Evolutionary conservation across 129 eudicot genomes (phyloP).

Genomic region (Erigeron canadensis): DNA sequence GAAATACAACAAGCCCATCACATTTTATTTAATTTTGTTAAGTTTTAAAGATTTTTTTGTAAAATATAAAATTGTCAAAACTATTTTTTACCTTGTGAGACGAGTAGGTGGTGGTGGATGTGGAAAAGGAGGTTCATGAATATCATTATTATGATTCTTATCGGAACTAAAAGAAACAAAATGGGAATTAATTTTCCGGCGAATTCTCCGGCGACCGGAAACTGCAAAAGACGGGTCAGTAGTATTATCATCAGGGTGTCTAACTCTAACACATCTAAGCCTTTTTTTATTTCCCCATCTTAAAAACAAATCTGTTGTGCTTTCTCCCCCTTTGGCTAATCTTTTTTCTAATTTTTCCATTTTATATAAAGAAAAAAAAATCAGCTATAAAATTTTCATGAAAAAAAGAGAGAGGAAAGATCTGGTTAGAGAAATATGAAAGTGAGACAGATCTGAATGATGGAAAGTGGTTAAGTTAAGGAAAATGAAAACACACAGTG

Average conservation of each 20-base stretch:
- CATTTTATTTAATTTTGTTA: too few species aligned
- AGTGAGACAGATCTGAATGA: conserved; percentile 14
- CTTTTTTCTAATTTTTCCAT: conserved; percentile 55
- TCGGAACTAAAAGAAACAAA: conserved; percentile 36
- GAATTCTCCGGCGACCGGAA: conserved; percentile 41
- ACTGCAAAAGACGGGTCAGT: conserved; percentile 22
- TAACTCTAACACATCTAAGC: conserved; percentile 53
- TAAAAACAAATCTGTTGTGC: conserved; percentile 47
- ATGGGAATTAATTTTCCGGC: conserved; percentile 45
- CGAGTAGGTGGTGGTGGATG: conserved; percentile 33
- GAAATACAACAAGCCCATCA: background rate
- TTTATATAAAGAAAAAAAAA: background rate
- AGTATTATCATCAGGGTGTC: conserved; percentile 28
- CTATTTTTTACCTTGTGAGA: conserved; percentile 45
- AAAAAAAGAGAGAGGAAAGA: background rate
- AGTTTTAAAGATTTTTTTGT: background rate
- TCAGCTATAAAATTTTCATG: background rate
- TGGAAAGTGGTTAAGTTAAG: background rate
- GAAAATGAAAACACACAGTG: background rate
- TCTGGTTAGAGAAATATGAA: background rate
- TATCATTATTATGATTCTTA: conserved; percentile 30
- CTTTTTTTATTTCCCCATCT: conserved; percentile 62
- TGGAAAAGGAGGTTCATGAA: conserved; percentile 21
- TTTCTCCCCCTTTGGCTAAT: conserved; percentile 23
- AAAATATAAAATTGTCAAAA: background rate